These are phyloP conservation scores for Waitea zeae DNA, from an alignment of 1,284 basidiomycete genomes.

Conservation along the genomic window DNA sequence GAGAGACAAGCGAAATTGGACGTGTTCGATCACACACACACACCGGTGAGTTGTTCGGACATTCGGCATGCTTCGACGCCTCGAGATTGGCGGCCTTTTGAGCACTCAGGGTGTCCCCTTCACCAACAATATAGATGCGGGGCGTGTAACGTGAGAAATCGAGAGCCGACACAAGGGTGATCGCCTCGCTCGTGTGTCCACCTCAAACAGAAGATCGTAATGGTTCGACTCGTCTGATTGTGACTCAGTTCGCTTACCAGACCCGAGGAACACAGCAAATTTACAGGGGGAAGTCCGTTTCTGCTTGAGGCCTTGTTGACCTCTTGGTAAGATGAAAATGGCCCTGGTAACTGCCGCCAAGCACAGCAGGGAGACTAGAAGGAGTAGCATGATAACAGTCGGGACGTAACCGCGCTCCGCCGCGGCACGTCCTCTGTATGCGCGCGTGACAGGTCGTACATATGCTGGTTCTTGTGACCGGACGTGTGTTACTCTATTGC, in stretches of 20 bases:
- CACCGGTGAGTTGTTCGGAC: neutral
- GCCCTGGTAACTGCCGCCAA: neutral
- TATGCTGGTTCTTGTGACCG: no score
- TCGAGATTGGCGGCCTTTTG: conserved; percentile 62
- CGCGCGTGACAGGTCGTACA: no score
- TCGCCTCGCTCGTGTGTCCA: conserved; percentile 86
- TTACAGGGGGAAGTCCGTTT: conserved; percentile 24
- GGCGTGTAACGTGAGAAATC: conserved; percentile 64
- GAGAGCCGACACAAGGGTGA: conserved; percentile 60
- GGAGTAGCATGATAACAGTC: no score
- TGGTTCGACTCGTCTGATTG: conserved; percentile 1
- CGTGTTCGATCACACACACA: neutral
- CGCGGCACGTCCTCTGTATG: no score
- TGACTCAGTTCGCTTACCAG: conserved; percentile 31
- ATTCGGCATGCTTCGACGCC: conserved; percentile 12
- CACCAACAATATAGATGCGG: conserved; percentile 70
- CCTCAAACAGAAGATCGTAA: conserved; percentile 28
- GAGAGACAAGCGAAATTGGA: no score
- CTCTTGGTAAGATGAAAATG: conserved; percentile 1
- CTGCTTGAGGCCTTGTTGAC: no score
- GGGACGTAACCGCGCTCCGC: no score
- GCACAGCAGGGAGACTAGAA: no score
- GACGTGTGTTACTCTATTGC: no score
- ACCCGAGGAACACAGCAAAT: conserved; percentile 46
- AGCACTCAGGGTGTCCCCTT: conserved; percentile 68